These are phyloP conservation scores for Colletotrichum viniferum DNA, from an alignment of 2,329 filamentous ascomycete genomes.

Conservation along the genomic window DNA sequence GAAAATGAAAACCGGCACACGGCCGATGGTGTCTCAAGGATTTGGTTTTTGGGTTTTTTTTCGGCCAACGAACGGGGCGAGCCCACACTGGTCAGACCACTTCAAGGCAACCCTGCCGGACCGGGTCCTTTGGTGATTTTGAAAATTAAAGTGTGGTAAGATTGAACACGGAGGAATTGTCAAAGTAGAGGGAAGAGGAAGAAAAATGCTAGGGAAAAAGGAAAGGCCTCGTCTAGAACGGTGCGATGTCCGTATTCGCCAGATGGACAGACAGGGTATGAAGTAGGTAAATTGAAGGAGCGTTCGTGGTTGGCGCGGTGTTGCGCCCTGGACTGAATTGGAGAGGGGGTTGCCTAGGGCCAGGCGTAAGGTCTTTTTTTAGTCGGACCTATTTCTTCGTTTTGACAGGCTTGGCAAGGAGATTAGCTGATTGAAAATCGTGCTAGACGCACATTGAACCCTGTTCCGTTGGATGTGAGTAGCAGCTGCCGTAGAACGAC, in stretches of 20 bases:
- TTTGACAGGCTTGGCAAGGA: not conserved
- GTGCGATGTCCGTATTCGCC: not conserved
- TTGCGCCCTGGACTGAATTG: not conserved
- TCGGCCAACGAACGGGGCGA: conserved; percentile 5
- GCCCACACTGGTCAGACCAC: conserved; percentile 19
- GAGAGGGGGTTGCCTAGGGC: not conserved
- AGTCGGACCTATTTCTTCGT: not conserved
- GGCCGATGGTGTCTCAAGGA: conserved; percentile 7
- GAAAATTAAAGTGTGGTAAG: not conserved
- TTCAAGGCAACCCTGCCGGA: conserved; percentile 9
- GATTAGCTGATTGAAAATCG: not conserved
- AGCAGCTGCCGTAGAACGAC: not conserved
- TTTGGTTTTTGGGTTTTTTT: conserved; percentile 1
- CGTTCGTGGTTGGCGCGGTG: not conserved
- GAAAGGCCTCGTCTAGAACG: not conserved
- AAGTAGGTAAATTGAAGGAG: not conserved
- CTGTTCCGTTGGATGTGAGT: not conserved
- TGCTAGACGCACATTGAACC: not conserved
- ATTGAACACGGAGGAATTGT: not conserved
- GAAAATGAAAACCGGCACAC: conserved; percentile 3
- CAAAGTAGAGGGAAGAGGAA: not conserved
- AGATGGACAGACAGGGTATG: not conserved
- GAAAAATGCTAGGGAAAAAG: not conserved
- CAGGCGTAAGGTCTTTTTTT: not conserved
- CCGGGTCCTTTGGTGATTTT: not conserved